phyloP scores from a whole-genome alignment of 208 protist species.

The Leishmania arabica region DNA sequence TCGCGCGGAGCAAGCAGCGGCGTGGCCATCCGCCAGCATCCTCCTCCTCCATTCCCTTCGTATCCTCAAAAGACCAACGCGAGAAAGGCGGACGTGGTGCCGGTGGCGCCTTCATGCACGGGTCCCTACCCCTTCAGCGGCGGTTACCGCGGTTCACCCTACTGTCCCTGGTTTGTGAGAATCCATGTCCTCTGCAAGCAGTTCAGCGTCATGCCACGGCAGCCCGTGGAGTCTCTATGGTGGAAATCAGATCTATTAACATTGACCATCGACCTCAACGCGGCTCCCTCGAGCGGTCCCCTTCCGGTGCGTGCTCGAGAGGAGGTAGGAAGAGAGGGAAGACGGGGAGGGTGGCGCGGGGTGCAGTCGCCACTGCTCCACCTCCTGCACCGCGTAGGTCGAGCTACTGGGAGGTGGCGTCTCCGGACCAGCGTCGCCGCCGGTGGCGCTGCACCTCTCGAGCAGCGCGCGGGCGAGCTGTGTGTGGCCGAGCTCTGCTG shows the following conservation, averaged over 20 bases:
- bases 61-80: too few relatives aligned
- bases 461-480: conserved; percentile 22
- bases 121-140: not conserved
- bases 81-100: not conserved
- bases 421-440: not conserved
- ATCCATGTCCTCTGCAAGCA: not conserved
- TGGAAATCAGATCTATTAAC: not conserved
- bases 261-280: not conserved
- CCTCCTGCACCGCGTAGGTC: not conserved
- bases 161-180: not conserved
- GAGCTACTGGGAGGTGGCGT: not conserved
- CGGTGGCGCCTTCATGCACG: not conserved
- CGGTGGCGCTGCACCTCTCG: conserved; percentile 6
- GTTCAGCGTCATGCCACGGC: not conserved
- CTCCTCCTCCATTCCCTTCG: not conserved
- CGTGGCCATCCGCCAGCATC: not conserved
- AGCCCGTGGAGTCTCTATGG: not conserved
- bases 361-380: conserved; percentile 1
- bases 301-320: not conserved
- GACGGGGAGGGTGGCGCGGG: not conserved
- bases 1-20: not conserved
- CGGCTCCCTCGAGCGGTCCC: not conserved
- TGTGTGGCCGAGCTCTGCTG: conserved; percentile 37
- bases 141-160: too few relatives aligned
- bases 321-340: not conserved